Percentiles rank a stretch among this genome's conserved stretches.
phyloP scores from a whole-genome alignment of 1,139 yeast genomes.

The Wickerhamomyces sp. region DNA sequence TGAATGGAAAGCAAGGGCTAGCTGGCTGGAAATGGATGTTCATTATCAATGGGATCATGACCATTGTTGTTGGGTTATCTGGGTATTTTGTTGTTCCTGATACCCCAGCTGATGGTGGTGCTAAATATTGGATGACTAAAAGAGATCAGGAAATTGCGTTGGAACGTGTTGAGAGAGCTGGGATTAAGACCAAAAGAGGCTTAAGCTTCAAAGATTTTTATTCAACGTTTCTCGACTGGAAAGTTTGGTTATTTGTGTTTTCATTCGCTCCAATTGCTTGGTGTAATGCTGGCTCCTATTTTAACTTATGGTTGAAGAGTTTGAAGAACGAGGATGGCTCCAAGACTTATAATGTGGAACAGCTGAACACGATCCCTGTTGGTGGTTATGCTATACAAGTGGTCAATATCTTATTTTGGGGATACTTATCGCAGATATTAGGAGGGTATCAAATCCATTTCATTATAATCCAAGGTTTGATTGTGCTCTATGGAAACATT shows the following conservation, averaged over 20 bases:
- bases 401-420: slow-evolving; percentile 9
- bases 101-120: slow-evolving; percentile 39
- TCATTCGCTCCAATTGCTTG: slow-evolving; percentile 43
- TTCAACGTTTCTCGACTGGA: slow-evolving; percentile 20
- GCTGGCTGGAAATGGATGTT: slow-evolving; percentile 81
- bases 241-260: slow-evolving; percentile 28
- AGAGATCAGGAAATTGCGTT: slow-evolving; percentile 12
- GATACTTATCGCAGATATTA: slow-evolving; percentile 16
- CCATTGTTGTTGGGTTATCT: slow-evolving; percentile 38
- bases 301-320: slow-evolving; percentile 24
- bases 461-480: slow-evolving; percentile 5
- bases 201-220: slow-evolving; percentile 11
- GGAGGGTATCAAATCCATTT: slow-evolving; percentile 11
- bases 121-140: slow-evolving; percentile 19
- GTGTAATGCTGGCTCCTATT: slow-evolving; percentile 12
- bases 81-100: slow-evolving; percentile 29
- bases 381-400: slow-evolving; percentile 21
- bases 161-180: slow-evolving; percentile 24
- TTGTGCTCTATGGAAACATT: slow-evolving; percentile 8
- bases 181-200: slow-evolving; percentile 10
- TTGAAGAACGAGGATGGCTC: slow-evolving; percentile 18
- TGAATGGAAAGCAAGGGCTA: slow-evolving; percentile 50
- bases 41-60: slow-evolving; percentile 63
- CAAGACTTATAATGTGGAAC: slow-evolving; percentile 13
- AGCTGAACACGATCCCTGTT: slow-evolving; percentile 27